These are phyloP conservation scores for Leishmania tarentolae DNA, from an alignment of 208 protist genomes.

Conservation along the genomic window DNA sequence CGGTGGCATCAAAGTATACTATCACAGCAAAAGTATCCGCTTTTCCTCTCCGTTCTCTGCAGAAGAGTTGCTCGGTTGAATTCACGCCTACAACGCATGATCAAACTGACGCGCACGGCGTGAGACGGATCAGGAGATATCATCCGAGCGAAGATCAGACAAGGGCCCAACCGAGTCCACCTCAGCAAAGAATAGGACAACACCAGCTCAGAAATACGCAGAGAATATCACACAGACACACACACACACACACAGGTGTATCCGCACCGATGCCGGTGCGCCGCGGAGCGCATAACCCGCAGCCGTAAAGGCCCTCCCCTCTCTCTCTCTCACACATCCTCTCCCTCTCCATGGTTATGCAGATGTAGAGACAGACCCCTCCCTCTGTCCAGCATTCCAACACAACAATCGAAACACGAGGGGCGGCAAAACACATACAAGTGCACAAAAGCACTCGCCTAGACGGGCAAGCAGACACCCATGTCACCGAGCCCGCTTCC, in stretches of 20 bases:
- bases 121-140: not conserved
- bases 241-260: not conserved
- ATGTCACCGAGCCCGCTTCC: not conserved
- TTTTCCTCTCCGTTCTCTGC: not conserved
- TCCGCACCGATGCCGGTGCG: not conserved
- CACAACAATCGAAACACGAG: not conserved
- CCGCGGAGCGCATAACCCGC: not conserved
- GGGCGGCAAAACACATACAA: not conserved
- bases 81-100: not conserved
- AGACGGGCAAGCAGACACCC: not conserved
- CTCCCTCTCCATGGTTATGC: not conserved
- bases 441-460: not conserved
- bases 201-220: not conserved
- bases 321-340: no score
- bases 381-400: not conserved
- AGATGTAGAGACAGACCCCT: not conserved
- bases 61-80: not conserved
- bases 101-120: not conserved
- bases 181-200: not conserved
- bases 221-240: not conserved
- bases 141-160: no score
- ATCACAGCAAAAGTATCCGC: not conserved
- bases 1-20: not conserved
- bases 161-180: no score
- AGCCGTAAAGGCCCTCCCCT: no score